Percentiles rank a stretch among this genome's conserved stretches.
phyloP scores from a whole-genome alignment of 768 basidiomycete genomes.

The Boletales sp. region DNA sequence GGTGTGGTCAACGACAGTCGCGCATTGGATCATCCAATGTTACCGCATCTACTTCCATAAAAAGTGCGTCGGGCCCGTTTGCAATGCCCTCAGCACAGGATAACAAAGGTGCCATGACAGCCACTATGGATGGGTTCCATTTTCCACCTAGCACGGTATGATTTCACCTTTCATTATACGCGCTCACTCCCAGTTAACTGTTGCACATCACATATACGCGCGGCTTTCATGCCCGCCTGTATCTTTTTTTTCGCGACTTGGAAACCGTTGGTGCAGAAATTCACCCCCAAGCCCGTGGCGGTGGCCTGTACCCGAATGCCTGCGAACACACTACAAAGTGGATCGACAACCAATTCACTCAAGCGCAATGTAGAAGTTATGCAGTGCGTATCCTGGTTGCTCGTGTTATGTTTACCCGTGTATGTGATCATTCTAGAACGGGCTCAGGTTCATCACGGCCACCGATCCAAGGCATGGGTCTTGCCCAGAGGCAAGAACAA shows the following conservation, averaged over 20 bases:
- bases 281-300: conserved; percentile 1
- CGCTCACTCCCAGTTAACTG: not conserved
- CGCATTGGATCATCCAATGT: not conserved
- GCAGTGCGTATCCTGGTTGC: conserved; percentile 22
- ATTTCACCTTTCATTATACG: not conserved
- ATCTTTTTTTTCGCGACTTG: not conserved
- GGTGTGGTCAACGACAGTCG: not conserved
- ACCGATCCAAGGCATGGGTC: conserved; percentile 37
- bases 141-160: conserved; percentile 46
- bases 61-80: not conserved
- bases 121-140: conserved; percentile 48
- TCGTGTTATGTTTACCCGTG: no score
- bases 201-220: conserved; percentile 5
- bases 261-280: conserved; percentile 11
- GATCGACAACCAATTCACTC: conserved; percentile 9
- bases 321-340: conserved; percentile 2
- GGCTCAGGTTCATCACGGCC: conserved; percentile 20
- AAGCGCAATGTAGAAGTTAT: conserved; percentile 35
- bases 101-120: not conserved
- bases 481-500: conserved; percentile 31
- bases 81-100: not conserved
- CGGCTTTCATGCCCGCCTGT: not conserved
- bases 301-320: conserved; percentile 8
- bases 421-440: not conserved
- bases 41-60: not conserved